Base-by-base conservation (phyloP, 495 filamentous ascomycete species). In the Alectoria sarmentosa region DNA sequence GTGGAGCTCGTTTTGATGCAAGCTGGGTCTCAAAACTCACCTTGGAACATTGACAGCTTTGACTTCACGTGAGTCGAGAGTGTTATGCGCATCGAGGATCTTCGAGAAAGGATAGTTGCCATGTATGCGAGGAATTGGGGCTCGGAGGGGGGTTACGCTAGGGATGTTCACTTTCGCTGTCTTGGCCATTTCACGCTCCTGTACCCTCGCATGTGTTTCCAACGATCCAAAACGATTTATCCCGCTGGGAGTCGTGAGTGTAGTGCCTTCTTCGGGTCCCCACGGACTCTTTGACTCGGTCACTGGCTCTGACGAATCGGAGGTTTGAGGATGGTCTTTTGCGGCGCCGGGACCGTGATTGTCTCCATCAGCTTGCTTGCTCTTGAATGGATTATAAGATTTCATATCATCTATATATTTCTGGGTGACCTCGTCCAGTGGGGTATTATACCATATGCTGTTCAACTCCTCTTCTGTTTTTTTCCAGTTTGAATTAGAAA, bases 21-120 rank as follows among this genome's bases (percentile, higher is more conserved):
- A n/a, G 15, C 36, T 15, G 15, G 39, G 3, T 19, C 8, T 38
- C 39, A 13, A 42, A 21, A 56, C 56, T 37, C 46, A 65, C 64
- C 36, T 65, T 32, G 61, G 42, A 11, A 64, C 9, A 19, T 62
- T 49, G 10, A 66, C 21, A 26, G 67, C 42, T 30, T 64, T 64
- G 5, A 66, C 10, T 48, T 69, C 64, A 17, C 46, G 44, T 4
- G 60, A 37, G 15, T 60, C 19, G 21, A 60, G 55, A 11, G 54
- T 26, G 3, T 32, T 54, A 10, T 11, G 38, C 23, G 55, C 15
- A 23, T 26, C 34, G 8, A 19, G 21, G 13, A 28, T n/a, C 36
- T 21, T 4, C 30, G 26, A 42, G 48, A 44, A 21, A 21, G 30
- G 19, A 39, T 37, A 10, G 7, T 54, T 65, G 14, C 26, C 2